Conservation (phyloP, 108 stramenopile genomes). For the Pseudonitzschia multiseries region DNA sequence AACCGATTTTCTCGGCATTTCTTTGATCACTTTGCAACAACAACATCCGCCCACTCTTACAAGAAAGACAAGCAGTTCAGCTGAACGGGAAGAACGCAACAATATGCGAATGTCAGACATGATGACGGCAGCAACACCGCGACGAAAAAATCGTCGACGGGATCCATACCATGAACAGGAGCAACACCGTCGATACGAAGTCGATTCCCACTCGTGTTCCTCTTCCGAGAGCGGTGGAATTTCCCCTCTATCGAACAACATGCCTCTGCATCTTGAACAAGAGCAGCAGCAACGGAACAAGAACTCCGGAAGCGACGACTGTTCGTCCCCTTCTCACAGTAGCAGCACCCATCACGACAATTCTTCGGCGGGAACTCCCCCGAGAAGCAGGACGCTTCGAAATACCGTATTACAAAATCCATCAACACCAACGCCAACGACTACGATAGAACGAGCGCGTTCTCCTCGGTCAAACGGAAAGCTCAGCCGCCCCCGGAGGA, state of each 20-base stretch:
- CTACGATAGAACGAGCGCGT: not conserved
- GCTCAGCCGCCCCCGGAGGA: conserved; percentile 12
- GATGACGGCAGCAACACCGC: not conserved
- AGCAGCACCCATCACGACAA: not conserved
- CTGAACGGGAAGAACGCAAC: not conserved
- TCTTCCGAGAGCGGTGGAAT: conserved; percentile 11
- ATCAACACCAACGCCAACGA: conserved; percentile 8
- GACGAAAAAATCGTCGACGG: conserved; percentile 1
- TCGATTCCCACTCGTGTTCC: conserved; percentile 7
- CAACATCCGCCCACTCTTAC: too few relatives aligned
- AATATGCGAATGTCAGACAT: not conserved
- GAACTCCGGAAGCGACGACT: not conserved
- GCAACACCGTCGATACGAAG: not conserved
- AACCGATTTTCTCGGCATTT: too few relatives aligned
- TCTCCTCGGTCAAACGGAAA: conserved; percentile 10
- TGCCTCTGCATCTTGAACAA: conserved; percentile 12
- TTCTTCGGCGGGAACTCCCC: not conserved
- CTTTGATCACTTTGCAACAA: too few relatives aligned
- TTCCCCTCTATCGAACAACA: conserved; percentile 25
- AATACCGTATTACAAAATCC: not conserved
- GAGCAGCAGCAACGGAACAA: not conserved
- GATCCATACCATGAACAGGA: not conserved
- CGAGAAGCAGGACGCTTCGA: not conserved
- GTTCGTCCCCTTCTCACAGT: not conserved
- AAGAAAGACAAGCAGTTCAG: too few relatives aligned